A percentile compares a stretch with the other conserved stretches of the same genome.
These are phyloP conservation scores for Phialophora tarda DNA, from an alignment of 2,329 filamentous ascomycete genomes.

Conservation along the genomic window DNA sequence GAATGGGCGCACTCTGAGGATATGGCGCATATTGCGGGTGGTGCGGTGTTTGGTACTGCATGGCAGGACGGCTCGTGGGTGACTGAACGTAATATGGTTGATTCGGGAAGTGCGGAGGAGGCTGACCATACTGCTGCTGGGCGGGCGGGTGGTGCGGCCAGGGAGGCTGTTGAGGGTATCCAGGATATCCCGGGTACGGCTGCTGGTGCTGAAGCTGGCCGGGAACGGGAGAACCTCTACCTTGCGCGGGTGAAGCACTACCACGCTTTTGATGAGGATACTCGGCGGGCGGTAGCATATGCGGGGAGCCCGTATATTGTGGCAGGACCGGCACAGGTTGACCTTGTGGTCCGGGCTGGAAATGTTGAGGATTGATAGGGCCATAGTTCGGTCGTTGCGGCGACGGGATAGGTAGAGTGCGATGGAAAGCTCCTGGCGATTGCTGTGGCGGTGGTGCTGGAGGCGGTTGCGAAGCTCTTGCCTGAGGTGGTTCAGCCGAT, in stretches of 20 bases:
- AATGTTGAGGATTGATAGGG: slow-evolving; percentile 33
- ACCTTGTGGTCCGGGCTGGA: slow-evolving; percentile 34
- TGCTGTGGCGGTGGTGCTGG: slow-evolving; percentile 22
- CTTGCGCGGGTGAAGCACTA: slow-evolving; percentile 30
- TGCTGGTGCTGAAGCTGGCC: slow-evolving; percentile 32
- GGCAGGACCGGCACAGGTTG: slow-evolving; percentile 35
- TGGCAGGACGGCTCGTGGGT: slow-evolving; percentile 19
- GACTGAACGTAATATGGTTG: slow-evolving; percentile 33
- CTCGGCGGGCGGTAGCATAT: slow-evolving; percentile 38
- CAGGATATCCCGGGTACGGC: slow-evolving; percentile 35
- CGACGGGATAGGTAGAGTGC: slow-evolving; percentile 35
- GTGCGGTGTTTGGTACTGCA: slow-evolving; percentile 36
- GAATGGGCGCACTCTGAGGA: slow-evolving; percentile 37
- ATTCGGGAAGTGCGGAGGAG: slow-evolving; percentile 31
- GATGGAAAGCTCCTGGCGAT: slow-evolving; percentile 33
- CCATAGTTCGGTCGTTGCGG: slow-evolving; percentile 37
- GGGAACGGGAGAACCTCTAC: slow-evolving; percentile 37
- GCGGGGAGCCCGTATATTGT: slow-evolving; percentile 29
- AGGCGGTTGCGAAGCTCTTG: slow-evolving; percentile 25
- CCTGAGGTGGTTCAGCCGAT: slow-evolving; percentile 25
- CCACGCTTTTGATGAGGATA: slow-evolving; percentile 30
- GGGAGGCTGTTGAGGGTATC: slow-evolving; percentile 35
- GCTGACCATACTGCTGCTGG: slow-evolving; percentile 32
- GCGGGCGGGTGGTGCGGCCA: slow-evolving; percentile 36
- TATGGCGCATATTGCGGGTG: slow-evolving; percentile 36